phyloP scores from a whole-genome alignment of 345 rosid genomes.

The Laguncularia racemosa region DNA sequence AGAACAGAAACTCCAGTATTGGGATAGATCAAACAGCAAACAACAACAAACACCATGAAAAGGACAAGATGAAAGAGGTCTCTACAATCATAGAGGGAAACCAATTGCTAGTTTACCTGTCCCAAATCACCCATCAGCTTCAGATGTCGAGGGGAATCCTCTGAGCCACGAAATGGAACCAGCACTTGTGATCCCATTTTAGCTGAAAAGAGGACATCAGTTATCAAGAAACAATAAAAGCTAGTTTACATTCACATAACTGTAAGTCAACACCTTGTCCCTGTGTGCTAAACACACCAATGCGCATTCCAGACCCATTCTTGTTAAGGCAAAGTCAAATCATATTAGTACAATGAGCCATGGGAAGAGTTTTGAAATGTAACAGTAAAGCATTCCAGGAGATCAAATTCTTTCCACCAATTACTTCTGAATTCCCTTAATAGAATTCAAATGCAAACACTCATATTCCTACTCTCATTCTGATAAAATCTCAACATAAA shows the following conservation, averaged over 20 bases:
- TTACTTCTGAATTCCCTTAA: no score
- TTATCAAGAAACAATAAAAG: background rate
- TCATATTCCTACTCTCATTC: background rate
- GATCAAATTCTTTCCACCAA: no score
- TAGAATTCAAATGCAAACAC: no score
- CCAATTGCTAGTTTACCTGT: conserved; percentile 43
- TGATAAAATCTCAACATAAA: background rate
- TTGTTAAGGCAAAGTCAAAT: no score
- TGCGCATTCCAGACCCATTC: no score
- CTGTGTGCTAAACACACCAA: no score
- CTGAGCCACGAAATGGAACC: conserved; percentile 95
- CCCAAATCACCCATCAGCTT: conserved; percentile 99
- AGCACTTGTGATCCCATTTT: conserved; percentile 96
- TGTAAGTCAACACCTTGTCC: background rate
- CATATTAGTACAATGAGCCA: no score
- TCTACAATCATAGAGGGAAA: background rate
- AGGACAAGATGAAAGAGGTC: background rate
- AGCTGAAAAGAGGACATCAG: conserved; percentile 32
- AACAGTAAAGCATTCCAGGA: background rate
- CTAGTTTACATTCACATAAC: background rate
- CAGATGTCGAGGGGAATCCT: conserved; percentile 87
- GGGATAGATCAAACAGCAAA: background rate
- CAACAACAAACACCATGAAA: background rate
- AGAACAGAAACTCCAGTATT: background rate
- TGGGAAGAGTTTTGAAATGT: background rate